These are phyloP conservation scores for Globisporangium splendens DNA, from an alignment of 352 stramenopile genomes.

Conservation along the genomic window DNA sequence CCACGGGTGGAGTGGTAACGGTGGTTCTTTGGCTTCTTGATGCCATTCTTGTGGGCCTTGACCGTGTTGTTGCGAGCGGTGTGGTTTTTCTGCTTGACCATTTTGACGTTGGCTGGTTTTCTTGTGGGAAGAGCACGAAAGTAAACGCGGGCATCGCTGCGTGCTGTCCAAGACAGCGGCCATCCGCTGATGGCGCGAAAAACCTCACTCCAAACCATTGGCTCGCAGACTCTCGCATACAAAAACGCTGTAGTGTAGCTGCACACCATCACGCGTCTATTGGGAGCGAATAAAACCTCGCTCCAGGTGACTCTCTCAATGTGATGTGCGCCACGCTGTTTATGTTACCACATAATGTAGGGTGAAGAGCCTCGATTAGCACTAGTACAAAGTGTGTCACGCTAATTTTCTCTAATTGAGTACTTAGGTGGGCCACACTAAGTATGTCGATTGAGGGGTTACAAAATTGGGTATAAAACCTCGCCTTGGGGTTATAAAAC, in stretches of 20 bases:
- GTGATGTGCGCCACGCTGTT: not conserved
- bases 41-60: conserved; percentile 97
- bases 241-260: not conserved
- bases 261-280: not conserved
- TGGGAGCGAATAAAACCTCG: conserved; percentile 5
- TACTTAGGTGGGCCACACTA: not conserved
- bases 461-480: not conserved
- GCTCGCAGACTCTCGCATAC: conserved; percentile 13
- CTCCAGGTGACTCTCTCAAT: no score
- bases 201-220: conserved; percentile 17
- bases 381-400: not conserved
- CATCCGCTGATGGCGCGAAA: conserved; percentile 7
- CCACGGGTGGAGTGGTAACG: conserved; percentile 94
- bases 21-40: conserved; percentile 96
- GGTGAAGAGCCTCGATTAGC: no score
- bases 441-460: not conserved
- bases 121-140: conserved; percentile 24
- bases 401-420: not conserved
- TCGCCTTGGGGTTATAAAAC: not conserved
- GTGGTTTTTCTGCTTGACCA: conserved; percentile 97
- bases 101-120: conserved; percentile 63
- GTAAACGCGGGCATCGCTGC: not conserved
- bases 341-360: not conserved
- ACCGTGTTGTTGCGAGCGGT: conserved; percentile 96
- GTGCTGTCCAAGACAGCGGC: not conserved